Evolutionary conservation across 2,329 filamentous ascomycete species (phyloP).

Genomic region (Uncinocarpus reesii): DNA sequence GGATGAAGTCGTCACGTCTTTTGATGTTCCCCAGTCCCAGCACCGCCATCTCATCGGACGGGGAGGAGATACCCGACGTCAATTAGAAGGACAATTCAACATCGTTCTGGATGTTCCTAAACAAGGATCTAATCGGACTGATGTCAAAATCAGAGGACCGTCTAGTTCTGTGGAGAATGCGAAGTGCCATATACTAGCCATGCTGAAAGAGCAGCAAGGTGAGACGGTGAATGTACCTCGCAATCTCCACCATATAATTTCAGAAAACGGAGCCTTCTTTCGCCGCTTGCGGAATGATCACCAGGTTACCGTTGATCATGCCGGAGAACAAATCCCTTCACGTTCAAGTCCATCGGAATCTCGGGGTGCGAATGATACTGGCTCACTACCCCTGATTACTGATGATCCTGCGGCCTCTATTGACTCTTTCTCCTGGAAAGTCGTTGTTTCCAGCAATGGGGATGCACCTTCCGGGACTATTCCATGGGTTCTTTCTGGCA

Average conservation of each 20-base stretch:
- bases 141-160: conserved; percentile 74
- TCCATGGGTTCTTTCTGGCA: conserved; percentile 80
- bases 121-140: conserved; percentile 72
- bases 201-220: conserved; percentile 78
- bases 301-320: conserved; percentile 85
- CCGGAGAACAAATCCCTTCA: conserved; percentile 63
- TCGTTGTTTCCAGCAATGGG: conserved; percentile 47
- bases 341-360: conserved; percentile 49
- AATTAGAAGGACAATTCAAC: conserved; percentile 74
- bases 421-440: conserved; percentile 71
- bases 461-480: conserved; percentile 30
- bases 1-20: conserved; percentile 63
- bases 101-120: conserved; percentile 85
- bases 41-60: conserved; percentile 86
- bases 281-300: conserved; percentile 75
- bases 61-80: conserved; percentile 74
- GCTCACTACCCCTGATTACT: conserved; percentile 76
- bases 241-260: conserved; percentile 67
- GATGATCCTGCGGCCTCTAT: conserved; percentile 60
- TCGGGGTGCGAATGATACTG: conserved; percentile 45
- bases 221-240: conserved; percentile 78
- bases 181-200: conserved; percentile 65
- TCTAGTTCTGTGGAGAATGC: conserved; percentile 71
- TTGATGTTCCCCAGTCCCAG: conserved; percentile 82
- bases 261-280: conserved; percentile 86